Evolutionary conservation across 305 asterid genomes (phyloP), one percentile per base, ranked within the genome.

Genomic region (Petunia hybrid): DNA sequence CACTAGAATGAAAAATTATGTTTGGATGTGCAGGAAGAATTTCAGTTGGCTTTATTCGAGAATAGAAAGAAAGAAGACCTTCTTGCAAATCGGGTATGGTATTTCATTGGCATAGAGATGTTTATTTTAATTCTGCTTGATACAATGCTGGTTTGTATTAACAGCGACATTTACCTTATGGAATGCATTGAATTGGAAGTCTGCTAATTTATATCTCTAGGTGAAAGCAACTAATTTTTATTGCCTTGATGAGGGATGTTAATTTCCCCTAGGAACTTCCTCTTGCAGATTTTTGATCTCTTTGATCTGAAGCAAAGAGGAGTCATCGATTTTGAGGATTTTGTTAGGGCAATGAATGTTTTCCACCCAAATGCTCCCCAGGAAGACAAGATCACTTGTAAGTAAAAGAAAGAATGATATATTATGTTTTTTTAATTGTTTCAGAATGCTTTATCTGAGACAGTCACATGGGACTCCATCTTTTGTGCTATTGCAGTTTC

Each of bases 31-130:
- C 93, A 92, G 97, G 97, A 92, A 87, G 95, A 92, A 81, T 88
- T 92, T 73, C 97, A 91, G 77, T 82, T 92, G 88, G 97, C 97
- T 31, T 85, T 92, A 87, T 91, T 92, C 86, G 90, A 92, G 91
- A 92, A 89, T 79, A 86, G 91, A 63, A 92, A 91, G 83, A 92
- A 88, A 77, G 95, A 91, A 85, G 91, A 87, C 83, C 92, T 91
- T 57, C 91, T 92, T 42, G 93, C 97, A 5, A 89, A 92, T 80
- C 91, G 95, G 93, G 97, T 92, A 88, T 70, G 81, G 39, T 69
- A 38, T 48, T 35, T 51, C 46, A 36, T 8, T 71, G 8, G 36
- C 13, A 36, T 9, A 10, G 5, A 13, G 2, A 40, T 22, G 22
- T 22, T 22, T 22, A 22, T 22, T 22, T 22, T 22, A 22, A 22